These are phyloP conservation scores for Amyloporia xantha DNA, from an alignment of 768 basidiomycete species.

Conservation along the genomic window DNA sequence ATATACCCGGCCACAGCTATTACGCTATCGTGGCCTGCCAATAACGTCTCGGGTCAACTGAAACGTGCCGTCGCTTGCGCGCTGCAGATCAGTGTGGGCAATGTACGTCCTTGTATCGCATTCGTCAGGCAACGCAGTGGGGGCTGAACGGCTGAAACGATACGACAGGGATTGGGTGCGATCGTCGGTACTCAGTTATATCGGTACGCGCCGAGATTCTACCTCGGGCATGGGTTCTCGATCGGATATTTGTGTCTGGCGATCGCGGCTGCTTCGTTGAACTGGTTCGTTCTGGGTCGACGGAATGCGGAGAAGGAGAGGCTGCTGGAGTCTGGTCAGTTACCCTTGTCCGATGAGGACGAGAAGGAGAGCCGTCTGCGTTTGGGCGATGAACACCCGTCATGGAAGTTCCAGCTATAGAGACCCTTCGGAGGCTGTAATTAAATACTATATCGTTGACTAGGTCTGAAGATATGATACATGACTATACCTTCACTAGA, in stretches of 20 bases:
- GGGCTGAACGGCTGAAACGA: background rate
- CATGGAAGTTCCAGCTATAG: conserved; percentile 8
- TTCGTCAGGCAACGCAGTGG: background rate
- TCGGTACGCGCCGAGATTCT: conserved; percentile 6
- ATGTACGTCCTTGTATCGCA: background rate
- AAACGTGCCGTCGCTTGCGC: conserved; percentile 9
- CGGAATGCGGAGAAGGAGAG: conserved; percentile 5
- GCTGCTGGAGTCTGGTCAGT: background rate
- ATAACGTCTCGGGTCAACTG: conserved; percentile 10
- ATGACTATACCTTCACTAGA: too few species aligned
- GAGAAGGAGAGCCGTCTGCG: conserved; percentile 2
- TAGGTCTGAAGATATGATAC: too few species aligned
- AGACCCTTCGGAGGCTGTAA: too few species aligned
- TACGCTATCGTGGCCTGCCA: conserved; percentile 8
- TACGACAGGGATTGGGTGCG: conserved; percentile 2
- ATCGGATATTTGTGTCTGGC: conserved; percentile 4
- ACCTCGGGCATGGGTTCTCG: conserved; percentile 7
- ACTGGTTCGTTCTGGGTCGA: conserved; percentile 1
- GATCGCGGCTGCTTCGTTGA: background rate
- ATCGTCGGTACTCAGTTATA: conserved; percentile 11
- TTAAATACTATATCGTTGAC: too few species aligned
- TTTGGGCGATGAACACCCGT: conserved; percentile 5
- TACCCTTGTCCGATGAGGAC: background rate
- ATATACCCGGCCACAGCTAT: conserved; percentile 11
- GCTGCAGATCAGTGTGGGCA: conserved; percentile 10